Conservation (phyloP, 2,329 filamentous ascomycete genomes). For the Anisogramma anomala region DNA sequence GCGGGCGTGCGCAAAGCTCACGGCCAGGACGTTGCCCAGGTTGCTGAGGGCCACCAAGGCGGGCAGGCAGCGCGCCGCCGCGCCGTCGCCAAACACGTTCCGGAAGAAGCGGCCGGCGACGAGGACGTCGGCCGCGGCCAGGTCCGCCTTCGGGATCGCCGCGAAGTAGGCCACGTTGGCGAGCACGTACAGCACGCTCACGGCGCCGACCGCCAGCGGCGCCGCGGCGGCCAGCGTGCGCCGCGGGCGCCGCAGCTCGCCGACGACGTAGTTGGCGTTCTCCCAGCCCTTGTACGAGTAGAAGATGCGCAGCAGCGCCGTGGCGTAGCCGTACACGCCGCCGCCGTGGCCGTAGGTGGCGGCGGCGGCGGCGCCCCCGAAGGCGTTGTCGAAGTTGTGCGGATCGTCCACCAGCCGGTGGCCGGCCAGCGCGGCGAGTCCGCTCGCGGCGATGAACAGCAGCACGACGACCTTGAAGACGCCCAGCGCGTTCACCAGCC, state of each 20-base stretch:
- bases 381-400: conserved; percentile 46
- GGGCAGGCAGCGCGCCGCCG: conserved; percentile 32
- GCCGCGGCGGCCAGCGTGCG: conserved; percentile 45
- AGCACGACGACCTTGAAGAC: conserved; percentile 50
- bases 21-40: conserved; percentile 48
- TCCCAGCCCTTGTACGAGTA: conserved; percentile 55
- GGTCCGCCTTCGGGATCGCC: conserved; percentile 45
- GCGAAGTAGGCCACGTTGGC: conserved; percentile 57
- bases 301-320: conserved; percentile 45
- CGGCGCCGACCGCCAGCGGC: conserved; percentile 44
- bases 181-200: conserved; percentile 49
- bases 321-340: conserved; percentile 42
- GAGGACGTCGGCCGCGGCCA: conserved; percentile 46
- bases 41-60: conserved; percentile 47
- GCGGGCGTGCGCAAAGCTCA: conserved; percentile 47
- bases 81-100: conserved; percentile 47
- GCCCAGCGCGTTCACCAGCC: conserved; percentile 47
- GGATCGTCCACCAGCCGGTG: conserved; percentile 36
- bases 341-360: conserved; percentile 34
- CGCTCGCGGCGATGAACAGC: conserved; percentile 49
- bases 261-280: conserved; percentile 50
- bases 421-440: conserved; percentile 44
- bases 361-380: conserved; percentile 32
- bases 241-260: conserved; percentile 43
- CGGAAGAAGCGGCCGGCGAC: conserved; percentile 51